Evolutionary conservation across 345 rosid species (phyloP).

Genomic region (Brassica carinata): DNA sequence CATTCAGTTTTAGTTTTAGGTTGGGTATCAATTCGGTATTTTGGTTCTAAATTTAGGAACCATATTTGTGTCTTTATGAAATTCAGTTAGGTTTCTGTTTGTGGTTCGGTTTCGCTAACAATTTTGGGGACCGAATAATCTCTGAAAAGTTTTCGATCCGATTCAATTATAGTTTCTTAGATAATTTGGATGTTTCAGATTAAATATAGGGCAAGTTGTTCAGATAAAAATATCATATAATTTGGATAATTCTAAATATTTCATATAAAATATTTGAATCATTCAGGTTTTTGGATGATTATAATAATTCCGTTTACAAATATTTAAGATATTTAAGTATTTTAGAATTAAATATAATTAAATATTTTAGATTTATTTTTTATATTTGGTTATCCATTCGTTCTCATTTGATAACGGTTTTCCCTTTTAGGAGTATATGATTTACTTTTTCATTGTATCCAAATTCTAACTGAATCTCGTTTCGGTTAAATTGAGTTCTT

Average conservation of each 20-base stretch:
- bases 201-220: neutral
- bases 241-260: neutral
- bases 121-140: neutral
- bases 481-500: too few species aligned
- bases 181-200: neutral
- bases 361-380: too few species aligned
- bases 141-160: too few species aligned
- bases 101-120: neutral
- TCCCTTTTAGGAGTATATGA: neutral
- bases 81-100: neutral
- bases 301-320: neutral
- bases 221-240: neutral
- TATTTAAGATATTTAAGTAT: too few species aligned
- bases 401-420: neutral
- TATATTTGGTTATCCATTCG: neutral
- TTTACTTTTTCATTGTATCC: neutral
- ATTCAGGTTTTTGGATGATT: too few species aligned
- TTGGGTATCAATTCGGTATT: neutral
- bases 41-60: neutral
- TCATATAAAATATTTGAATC: too few species aligned
- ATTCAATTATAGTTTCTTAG: neutral
- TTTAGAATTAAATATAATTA: too few species aligned
- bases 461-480: neutral
- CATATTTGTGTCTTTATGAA: neutral
- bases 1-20: neutral